Conservation (phyloP, 139 green algal genomes). For the Chlamydomonas eustigma region DNA sequence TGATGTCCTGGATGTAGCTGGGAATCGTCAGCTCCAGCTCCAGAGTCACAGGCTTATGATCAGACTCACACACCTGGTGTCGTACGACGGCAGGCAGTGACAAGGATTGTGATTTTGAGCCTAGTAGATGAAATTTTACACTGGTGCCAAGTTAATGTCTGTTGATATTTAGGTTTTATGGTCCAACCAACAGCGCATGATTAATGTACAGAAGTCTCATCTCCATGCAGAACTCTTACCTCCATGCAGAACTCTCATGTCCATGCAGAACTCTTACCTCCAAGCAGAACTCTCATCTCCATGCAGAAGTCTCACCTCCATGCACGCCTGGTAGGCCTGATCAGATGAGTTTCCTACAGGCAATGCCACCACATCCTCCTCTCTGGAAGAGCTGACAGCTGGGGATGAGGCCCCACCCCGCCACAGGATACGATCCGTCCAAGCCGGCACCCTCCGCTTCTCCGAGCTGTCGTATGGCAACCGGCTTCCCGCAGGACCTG, state of each 20-base stretch:
- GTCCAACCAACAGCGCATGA: too few species aligned
- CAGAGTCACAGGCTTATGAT: slow-evolving; percentile 88
- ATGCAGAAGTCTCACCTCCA: slow-evolving; percentile 9
- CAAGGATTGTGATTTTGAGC: too few species aligned
- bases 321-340: background rate
- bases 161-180: too few species aligned
- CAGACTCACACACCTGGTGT: slow-evolving; percentile 75
- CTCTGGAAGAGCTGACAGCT: background rate
- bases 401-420: slow-evolving; percentile 39
- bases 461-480: slow-evolving; percentile 56
- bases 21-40: slow-evolving; percentile 51
- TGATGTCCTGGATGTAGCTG: slow-evolving; percentile 35
- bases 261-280: too few species aligned
- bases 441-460: slow-evolving; percentile 82
- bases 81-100: background rate
- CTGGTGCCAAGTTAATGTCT: too few species aligned
- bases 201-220: too few species aligned
- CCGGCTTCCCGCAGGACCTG: background rate
- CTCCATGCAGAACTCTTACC: too few species aligned
- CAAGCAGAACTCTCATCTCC: too few species aligned
- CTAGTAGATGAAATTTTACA: too few species aligned
- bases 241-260: too few species aligned
- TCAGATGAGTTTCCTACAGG: background rate
- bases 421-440: slow-evolving; percentile 92
- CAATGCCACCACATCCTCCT: background rate